These are phyloP conservation scores for Thuja plicata DNA, from an alignment of 83 land plant genomes.

Conservation along the genomic window DNA sequence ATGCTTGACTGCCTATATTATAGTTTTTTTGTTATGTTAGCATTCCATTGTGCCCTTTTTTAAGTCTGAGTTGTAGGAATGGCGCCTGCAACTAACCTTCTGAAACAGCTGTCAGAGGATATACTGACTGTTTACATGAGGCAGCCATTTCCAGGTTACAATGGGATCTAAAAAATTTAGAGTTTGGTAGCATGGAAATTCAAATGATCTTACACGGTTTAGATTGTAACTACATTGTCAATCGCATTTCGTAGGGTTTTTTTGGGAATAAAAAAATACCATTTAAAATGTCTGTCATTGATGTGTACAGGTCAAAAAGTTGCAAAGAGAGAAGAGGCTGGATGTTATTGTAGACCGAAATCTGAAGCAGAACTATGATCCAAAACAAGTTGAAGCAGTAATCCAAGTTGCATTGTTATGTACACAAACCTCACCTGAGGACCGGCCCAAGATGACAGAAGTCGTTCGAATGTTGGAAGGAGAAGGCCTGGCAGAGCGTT, in stretches of 20 bases:
- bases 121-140: neutral
- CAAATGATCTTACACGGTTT: neutral
- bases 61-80: neutral
- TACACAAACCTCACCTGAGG: constrained; percentile 66
- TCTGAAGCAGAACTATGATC: constrained; percentile 40
- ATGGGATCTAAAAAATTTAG: neutral
- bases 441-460: constrained; percentile 69
- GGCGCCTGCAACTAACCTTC: too few relatives aligned
- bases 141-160: neutral
- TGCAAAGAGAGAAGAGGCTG: constrained; percentile 55
- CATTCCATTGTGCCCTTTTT: neutral
- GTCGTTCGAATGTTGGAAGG: constrained; percentile 68
- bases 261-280: neutral
- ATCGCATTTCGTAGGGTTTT: neutral
- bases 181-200: neutral
- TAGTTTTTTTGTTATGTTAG: neutral
- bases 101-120: neutral
- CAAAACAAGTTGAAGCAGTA: constrained; percentile 55
- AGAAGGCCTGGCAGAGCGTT: constrained; percentile 58
- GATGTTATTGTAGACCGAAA: constrained; percentile 53
- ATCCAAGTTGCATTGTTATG: constrained; percentile 66
- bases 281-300: neutral
- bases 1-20: neutral
- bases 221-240: neutral
- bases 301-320: constrained; percentile 34